These are phyloP conservation scores for Naematelia encephala DNA, from an alignment of 768 basidiomycete species.

Conservation along the genomic window DNA sequence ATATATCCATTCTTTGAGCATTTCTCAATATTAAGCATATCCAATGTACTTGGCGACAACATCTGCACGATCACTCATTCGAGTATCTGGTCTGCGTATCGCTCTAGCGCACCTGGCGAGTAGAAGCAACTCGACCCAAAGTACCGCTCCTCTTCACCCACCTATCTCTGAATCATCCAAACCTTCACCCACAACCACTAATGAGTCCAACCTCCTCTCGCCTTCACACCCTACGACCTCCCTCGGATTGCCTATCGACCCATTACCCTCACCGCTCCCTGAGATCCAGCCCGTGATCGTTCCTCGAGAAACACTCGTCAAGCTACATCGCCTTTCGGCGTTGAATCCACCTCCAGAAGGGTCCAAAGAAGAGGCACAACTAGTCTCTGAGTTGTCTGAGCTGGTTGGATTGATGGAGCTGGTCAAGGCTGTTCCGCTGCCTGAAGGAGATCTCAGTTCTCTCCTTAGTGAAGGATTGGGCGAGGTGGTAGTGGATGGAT, in stretches of 20 bases:
- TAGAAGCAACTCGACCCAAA: background rate
- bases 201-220: background rate
- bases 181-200: background rate
- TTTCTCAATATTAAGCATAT: too few species aligned
- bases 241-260: background rate
- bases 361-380: slow-evolving; percentile 25
- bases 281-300: slow-evolving; percentile 3
- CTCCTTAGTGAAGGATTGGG: slow-evolving; percentile 26
- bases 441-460: slow-evolving; percentile 7
- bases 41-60: too few species aligned
- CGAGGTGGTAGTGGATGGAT: slow-evolving; percentile 26
- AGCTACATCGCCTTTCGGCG: slow-evolving; percentile 35
- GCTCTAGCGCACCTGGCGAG: background rate
- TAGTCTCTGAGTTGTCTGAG: slow-evolving; percentile 23
- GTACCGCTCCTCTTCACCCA: background rate
- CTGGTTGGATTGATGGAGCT: slow-evolving; percentile 36
- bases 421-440: slow-evolving; percentile 33
- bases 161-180: too few species aligned
- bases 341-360: slow-evolving; percentile 29
- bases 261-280: slow-evolving; percentile 10
- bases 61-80: background rate
- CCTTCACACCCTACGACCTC: background rate
- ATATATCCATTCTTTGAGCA: too few species aligned
- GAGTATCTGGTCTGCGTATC: background rate
- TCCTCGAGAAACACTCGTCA: slow-evolving; percentile 16